Conservation (phyloP, 1,284 basidiomycete species). For the Stygiomarasmius scandens region DNA sequence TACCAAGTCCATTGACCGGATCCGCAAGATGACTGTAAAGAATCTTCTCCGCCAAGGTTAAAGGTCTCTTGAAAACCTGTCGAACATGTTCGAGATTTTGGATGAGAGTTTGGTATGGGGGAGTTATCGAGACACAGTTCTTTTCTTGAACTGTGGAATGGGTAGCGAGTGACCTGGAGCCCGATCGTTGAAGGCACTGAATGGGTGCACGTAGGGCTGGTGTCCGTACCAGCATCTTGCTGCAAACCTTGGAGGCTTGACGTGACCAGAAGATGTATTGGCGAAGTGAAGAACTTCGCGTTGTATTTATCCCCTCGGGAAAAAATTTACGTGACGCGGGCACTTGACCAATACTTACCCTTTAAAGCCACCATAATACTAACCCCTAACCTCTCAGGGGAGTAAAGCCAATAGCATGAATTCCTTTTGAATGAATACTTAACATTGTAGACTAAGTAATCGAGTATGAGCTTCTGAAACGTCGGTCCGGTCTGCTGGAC, state of each 20-base stretch:
- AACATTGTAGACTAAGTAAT: too few relatives aligned
- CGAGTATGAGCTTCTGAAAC: too few relatives aligned
- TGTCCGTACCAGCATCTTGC: background rate
- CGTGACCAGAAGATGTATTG: background rate
- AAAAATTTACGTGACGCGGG: too few relatives aligned
- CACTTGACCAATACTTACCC: too few relatives aligned
- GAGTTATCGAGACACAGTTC: constrained; percentile 82
- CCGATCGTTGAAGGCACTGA: background rate
- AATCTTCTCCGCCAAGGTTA: constrained; percentile 97
- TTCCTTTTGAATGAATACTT: too few relatives aligned
- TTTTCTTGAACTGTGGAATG: constrained; percentile 57
- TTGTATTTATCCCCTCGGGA: too few relatives aligned
- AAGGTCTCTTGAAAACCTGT: constrained; percentile 68
- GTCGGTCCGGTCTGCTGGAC: too few relatives aligned
- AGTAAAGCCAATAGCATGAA: too few relatives aligned
- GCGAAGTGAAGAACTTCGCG: background rate
- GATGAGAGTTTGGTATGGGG: constrained; percentile 83
- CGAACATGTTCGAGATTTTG: constrained; percentile 78
- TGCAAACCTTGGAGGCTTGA: background rate
- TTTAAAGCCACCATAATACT: too few relatives aligned
- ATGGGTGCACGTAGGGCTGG: constrained; percentile 6
- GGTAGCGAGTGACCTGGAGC: constrained; percentile 49
- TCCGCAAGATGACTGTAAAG: constrained; percentile 92
- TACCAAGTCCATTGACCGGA: constrained; percentile 44
- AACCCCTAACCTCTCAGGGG: too few relatives aligned